These are phyloP conservation scores for Gyromitra esculenta DNA, from an alignment of 2,329 filamentous ascomycete species.

Conservation along the genomic window DNA sequence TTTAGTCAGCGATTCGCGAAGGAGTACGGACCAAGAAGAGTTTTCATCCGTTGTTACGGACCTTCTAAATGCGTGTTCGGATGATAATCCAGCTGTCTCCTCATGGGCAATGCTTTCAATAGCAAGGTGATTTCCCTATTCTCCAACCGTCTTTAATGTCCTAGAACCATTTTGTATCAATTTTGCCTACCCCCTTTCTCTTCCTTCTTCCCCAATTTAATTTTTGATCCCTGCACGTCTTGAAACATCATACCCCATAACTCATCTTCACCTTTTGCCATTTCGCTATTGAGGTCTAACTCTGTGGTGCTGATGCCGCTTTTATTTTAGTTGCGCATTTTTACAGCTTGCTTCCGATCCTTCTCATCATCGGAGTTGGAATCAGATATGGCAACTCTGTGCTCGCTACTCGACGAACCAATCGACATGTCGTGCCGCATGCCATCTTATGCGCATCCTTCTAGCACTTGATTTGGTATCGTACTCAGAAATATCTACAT, in stretches of 20 bases:
- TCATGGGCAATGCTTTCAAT: constrained; percentile 89
- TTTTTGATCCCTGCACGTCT: not conserved
- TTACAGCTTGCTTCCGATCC: constrained; percentile 62
- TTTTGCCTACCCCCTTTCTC: not conserved
- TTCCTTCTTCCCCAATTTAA: not conserved
- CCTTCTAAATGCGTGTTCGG: constrained; percentile 69
- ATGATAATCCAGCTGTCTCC: constrained; percentile 73
- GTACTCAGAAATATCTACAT: constrained; percentile 73
- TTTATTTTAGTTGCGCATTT: constrained; percentile 63
- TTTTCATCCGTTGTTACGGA: constrained; percentile 68
- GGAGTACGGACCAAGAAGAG: constrained; percentile 65
- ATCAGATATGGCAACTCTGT: constrained; percentile 78
- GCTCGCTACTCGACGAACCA: constrained; percentile 75
- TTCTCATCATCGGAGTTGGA: constrained; percentile 69
- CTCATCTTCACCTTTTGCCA: not conserved
- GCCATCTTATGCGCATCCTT: constrained; percentile 75
- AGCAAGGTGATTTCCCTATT: constrained; percentile 70
- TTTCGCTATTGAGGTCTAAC: constrained; percentile 10
- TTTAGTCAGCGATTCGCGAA: constrained; percentile 63
- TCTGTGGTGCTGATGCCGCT: constrained; percentile 3
- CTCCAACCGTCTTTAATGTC: constrained; percentile 11
- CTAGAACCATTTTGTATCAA: constrained; percentile 3
- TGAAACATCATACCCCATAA: not conserved
- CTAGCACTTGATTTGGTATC: constrained; percentile 73
- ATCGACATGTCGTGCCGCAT: constrained; percentile 78